phyloP scores from a whole-genome alignment of 257 asterid genomes.

The Coffea eugenioides region DNA sequence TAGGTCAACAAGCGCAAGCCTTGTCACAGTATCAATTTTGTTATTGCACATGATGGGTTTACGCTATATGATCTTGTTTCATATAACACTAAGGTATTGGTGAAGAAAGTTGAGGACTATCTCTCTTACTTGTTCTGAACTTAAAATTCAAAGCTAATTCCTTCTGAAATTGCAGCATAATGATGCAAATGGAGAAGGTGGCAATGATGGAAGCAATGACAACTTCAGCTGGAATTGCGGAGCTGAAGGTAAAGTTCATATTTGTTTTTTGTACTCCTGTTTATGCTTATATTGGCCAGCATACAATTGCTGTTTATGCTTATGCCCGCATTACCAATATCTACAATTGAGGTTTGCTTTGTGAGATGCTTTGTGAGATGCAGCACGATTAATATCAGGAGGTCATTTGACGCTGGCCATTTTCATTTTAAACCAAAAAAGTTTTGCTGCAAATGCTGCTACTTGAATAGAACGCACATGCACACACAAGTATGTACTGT shows the following conservation, averaged over 20 bases:
- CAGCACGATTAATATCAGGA: background rate
- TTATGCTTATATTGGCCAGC: background rate
- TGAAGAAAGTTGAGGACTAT: constrained; percentile 12
- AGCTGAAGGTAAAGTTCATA: constrained; percentile 64
- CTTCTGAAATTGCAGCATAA: constrained; percentile 63
- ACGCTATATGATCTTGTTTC: constrained; percentile 90
- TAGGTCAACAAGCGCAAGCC: constrained; percentile 95
- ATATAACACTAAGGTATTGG: constrained; percentile 78
- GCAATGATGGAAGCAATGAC: constrained; percentile 91
- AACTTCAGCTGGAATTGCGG: constrained; percentile 99
- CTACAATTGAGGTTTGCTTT: background rate
- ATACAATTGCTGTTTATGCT: too few relatives aligned
- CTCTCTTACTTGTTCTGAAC: background rate
- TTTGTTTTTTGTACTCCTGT: constrained; percentile 8
- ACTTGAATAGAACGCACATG: too few relatives aligned
- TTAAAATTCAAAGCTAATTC: constrained; percentile 9
- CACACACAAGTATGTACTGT: background rate
- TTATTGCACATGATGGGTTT: constrained; percentile 96
- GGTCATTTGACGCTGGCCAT: background rate
- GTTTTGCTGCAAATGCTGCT: background rate
- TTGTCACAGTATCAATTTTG: constrained; percentile 75
- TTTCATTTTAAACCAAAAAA: background rate
- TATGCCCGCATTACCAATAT: background rate
- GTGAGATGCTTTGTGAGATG: background rate
- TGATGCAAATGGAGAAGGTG: constrained; percentile 95